Base-by-base conservation (phyloP, 1,284 basidiomycete genomes). In the Ustilago tritici region DNA sequence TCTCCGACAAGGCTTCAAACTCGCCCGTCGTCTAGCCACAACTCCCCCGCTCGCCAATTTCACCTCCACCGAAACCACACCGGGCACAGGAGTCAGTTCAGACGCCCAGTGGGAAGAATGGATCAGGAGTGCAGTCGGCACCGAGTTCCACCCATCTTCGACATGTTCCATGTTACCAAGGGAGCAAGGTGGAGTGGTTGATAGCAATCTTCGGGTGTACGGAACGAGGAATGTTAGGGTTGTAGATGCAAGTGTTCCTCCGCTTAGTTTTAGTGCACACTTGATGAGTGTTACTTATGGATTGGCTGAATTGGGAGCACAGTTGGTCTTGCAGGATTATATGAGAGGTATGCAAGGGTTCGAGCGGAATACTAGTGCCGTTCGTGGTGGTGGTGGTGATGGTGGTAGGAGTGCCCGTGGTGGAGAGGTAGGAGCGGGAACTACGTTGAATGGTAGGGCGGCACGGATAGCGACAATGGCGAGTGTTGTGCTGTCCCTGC, bases 261-360 rank as follows among this genome's bases (percentile, higher is more conserved):
- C 87, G 3, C 61, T 87, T 35, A 83, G 85, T 54, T 65, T 88
- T 54, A 78, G 66, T 32, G 69, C 78, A 12, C 84, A 91, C 88
- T 89, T 70, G 87, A 89, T 85, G 86, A 88, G 90, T 17, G 88
- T 90, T 4, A 89, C 90, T 2, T 94, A 92, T 82, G 92, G 91
- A 34, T 47, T 86, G 81, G 82, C 78, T 5, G 83, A 84, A 55
- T 68, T 82, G 28, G 83, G 76, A 7, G 66, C 76, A 4, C 76
- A 82, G 32, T 70, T 83, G 57, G 62, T 84, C 6, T 23, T 70
- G 9, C 17, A 60, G 10, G 67, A 70, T 23, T 69, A 62, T 8
- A 36, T 9, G 4, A 8, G 3, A 12, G 63, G 59, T 10, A 71
- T 65, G 69, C 28, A 36, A 17, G 15, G 28, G 41, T 2, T 1